phyloP scores from a whole-genome alignment of 805 yeast species.

The Metschnikowia lochheadii region DNA sequence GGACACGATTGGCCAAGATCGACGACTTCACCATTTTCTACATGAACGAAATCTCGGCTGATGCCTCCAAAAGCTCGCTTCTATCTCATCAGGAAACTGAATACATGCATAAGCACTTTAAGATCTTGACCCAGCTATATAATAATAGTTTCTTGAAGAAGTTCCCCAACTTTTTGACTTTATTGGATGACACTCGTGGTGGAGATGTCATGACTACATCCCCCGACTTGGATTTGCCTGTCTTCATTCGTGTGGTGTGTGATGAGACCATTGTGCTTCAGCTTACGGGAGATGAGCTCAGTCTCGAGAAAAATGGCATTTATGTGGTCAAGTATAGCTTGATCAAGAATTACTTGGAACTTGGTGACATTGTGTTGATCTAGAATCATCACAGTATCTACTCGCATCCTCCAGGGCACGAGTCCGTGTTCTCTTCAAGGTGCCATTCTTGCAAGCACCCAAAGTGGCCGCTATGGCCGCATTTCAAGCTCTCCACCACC shows the following conservation, averaged over 20 bases:
- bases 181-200: constrained; percentile 66
- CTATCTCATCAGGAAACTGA: constrained; percentile 58
- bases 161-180: constrained; percentile 65
- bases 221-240: constrained; percentile 76
- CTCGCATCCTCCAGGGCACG: constrained; percentile 77
- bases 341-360: constrained; percentile 27
- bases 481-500: constrained; percentile 51
- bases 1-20: constrained; percentile 72
- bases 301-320: constrained; percentile 51
- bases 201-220: constrained; percentile 67
- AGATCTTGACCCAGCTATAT: constrained; percentile 60
- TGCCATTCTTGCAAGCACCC: constrained; percentile 81
- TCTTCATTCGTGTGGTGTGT: constrained; percentile 62
- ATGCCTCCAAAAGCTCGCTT: constrained; percentile 6
- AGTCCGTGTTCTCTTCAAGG: constrained; percentile 53
- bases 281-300: constrained; percentile 29
- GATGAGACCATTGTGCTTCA: constrained; percentile 24
- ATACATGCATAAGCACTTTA: constrained; percentile 67
- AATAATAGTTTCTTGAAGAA: constrained; percentile 60
- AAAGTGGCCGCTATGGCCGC: constrained; percentile 88
- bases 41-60: constrained; percentile 30
- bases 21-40: constrained; percentile 66
- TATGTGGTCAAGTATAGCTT: constrained; percentile 67
- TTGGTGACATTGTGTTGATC: constrained; percentile 38
- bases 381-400: constrained; percentile 9